Evolutionary conservation across 2,329 filamentous ascomycete species (phyloP).

Genomic region (Claviceps quebecensis): DNA sequence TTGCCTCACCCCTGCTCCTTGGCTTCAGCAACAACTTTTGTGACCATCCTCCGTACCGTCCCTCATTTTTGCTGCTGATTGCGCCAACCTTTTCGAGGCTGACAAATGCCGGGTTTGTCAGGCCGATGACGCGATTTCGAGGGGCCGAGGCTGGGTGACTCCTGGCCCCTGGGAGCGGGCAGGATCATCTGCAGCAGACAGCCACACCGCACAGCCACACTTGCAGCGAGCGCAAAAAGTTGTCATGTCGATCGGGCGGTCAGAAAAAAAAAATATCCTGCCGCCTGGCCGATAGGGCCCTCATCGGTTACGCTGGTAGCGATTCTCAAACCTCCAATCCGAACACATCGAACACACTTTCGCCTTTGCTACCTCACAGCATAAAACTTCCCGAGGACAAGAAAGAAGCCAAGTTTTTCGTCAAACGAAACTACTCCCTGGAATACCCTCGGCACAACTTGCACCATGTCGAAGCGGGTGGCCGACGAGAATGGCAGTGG

Average conservation of each 20-base stretch:
- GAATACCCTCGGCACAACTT: neutral
- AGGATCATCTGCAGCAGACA: neutral
- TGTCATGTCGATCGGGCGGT: constrained; percentile 3
- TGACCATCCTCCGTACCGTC: too few species aligned
- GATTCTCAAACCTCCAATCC: neutral
- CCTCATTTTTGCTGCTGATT: too few species aligned
- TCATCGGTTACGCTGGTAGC: neutral
- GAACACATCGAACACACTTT: neutral
- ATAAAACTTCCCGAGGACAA: too few species aligned
- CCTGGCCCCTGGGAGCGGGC: too few species aligned
- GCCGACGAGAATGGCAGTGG: constrained; percentile 31
- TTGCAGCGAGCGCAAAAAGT: constrained; percentile 1
- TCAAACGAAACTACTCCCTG: too few species aligned
- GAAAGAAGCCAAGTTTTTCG: too few species aligned
- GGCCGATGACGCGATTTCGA: constrained; percentile 5
- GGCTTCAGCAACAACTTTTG: too few species aligned
- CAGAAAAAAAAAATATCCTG: constrained; percentile 4
- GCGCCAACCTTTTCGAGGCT: neutral
- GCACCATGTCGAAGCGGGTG: constrained; percentile 44
- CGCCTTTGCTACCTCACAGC: neutral
- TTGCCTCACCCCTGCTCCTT: too few species aligned
- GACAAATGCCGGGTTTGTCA: constrained; percentile 1
- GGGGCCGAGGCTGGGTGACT: neutral
- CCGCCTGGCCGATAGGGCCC: neutral
- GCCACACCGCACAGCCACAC: constrained; percentile 1